phyloP scores from a whole-genome alignment of 2,329 filamentous ascomycete genomes.

The Fusarium praegraminearum region DNA sequence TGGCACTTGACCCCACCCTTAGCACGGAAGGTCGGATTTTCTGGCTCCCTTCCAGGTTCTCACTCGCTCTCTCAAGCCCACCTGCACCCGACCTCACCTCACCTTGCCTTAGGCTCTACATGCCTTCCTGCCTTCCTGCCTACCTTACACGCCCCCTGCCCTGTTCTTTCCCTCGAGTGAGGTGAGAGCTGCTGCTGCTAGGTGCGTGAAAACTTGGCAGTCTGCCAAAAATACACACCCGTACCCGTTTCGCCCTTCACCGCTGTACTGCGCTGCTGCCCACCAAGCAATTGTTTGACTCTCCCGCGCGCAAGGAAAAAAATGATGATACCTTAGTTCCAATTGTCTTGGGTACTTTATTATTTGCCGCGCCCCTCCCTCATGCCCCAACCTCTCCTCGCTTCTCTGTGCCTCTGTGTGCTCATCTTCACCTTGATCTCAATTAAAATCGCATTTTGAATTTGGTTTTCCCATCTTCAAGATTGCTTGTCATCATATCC shows the following conservation, averaged over 20 bases:
- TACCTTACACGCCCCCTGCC: constrained; percentile 33
- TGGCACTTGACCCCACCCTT: constrained; percentile 40
- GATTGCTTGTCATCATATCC: constrained; percentile 25
- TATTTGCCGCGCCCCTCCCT: constrained; percentile 47
- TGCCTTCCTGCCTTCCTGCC: neutral
- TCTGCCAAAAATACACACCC: constrained; percentile 44
- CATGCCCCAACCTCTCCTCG: constrained; percentile 42
- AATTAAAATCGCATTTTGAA: constrained; percentile 35
- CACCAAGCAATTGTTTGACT: constrained; percentile 47
- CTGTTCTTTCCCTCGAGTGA: constrained; percentile 21
- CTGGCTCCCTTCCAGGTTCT: constrained; percentile 31
- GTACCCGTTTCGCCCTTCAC: constrained; percentile 36
- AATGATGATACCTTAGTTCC: constrained; percentile 36
- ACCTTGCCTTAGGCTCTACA: constrained; percentile 12
- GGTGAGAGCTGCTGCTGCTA: constrained; percentile 20
- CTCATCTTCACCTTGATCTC: constrained; percentile 43
- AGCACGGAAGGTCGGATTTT: constrained; percentile 27
- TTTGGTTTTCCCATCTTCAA: constrained; percentile 37
- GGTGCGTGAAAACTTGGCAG: constrained; percentile 34
- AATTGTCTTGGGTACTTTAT: constrained; percentile 33
- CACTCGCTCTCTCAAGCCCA: constrained; percentile 10
- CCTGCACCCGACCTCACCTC: constrained; percentile 16
- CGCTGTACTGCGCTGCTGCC: constrained; percentile 39
- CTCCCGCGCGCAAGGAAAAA: constrained; percentile 41
- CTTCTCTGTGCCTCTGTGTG: constrained; percentile 39